Conservation (phyloP, 768 basidiomycete genomes). For the Boletus eberwhitei region DNA sequence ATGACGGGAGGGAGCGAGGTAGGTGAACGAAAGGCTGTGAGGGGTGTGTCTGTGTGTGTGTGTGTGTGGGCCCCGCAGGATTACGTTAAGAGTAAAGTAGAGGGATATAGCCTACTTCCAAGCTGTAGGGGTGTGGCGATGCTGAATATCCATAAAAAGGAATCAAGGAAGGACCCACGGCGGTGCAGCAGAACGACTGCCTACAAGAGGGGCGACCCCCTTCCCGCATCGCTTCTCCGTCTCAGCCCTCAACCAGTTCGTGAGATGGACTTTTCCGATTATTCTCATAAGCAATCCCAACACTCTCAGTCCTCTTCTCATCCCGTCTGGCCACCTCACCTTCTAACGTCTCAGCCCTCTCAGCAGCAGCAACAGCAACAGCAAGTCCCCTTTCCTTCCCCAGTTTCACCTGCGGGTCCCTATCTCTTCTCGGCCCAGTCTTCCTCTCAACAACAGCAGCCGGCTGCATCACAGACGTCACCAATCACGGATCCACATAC, state of each 20-base stretch:
- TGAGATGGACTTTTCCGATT: slow-evolving; percentile 25
- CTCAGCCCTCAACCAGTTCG: no score
- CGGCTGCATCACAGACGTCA: slow-evolving; percentile 12
- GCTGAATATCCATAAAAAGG: slow-evolving; percentile 2
- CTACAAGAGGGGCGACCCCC: no score
- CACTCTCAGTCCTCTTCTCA: slow-evolving; percentile 32
- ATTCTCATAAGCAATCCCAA: slow-evolving; percentile 33
- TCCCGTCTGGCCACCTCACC: slow-evolving; percentile 22
- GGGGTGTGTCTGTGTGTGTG: no score
- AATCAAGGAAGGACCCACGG: no score
- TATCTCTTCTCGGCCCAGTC: slow-evolving; percentile 23
- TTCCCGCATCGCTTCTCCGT: no score
- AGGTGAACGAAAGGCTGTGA: no score
- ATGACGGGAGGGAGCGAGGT: no score
- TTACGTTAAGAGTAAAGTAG: slow-evolving; percentile 6
- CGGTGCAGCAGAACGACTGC: slow-evolving; percentile 11
- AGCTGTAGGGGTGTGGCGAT: slow-evolving; percentile 17
- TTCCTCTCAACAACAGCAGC: slow-evolving; percentile 16
- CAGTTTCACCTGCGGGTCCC: slow-evolving; percentile 19
- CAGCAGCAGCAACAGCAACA: slow-evolving; percentile 4
- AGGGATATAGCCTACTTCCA: neutral
- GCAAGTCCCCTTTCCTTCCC: slow-evolving; percentile 22
- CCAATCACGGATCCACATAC: slow-evolving; percentile 15
- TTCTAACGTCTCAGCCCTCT: slow-evolving; percentile 4
- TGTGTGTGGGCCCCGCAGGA: neutral